These are phyloP conservation scores for Nitzschia sp. DNA, from an alignment of 108 stramenopile genomes.

Conservation along the genomic window DNA sequence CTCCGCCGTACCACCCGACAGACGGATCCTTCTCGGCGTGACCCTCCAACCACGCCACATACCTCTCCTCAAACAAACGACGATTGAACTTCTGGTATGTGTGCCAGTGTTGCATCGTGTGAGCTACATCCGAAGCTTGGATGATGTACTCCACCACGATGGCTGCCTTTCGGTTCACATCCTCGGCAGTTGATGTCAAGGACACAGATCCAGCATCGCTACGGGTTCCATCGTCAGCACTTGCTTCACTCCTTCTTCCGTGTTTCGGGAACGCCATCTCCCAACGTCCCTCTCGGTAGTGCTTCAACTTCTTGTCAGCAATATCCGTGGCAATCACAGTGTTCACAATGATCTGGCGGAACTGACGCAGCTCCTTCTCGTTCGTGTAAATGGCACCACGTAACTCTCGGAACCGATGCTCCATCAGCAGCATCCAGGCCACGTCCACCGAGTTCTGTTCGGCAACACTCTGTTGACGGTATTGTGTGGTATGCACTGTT, in stretches of 20 bases:
- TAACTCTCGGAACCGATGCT: not conserved
- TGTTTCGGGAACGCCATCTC: constrained; percentile 4
- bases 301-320: constrained; percentile 6
- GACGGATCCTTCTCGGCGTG: constrained; percentile 17
- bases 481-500: not conserved
- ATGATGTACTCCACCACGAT: constrained; percentile 41
- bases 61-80: constrained; percentile 33
- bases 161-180: constrained; percentile 29
- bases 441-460: constrained; percentile 23
- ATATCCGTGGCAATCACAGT: constrained; percentile 18
- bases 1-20: constrained; percentile 23
- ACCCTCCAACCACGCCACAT: constrained; percentile 22
- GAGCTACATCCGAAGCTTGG: constrained; percentile 38
- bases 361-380: not conserved
- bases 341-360: constrained; percentile 16
- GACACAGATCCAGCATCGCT: not conserved
- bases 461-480: constrained; percentile 20
- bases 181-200: not conserved
- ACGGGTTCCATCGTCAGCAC: not conserved
- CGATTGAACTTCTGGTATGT: constrained; percentile 40
- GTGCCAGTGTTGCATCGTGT: constrained; percentile 45
- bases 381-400: not conserved
- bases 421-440: constrained; percentile 20
- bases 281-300: constrained; percentile 9
- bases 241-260: no score